Conservation (phyloP, 352 stramenopile genomes). For the Lagenidium giganteum region DNA sequence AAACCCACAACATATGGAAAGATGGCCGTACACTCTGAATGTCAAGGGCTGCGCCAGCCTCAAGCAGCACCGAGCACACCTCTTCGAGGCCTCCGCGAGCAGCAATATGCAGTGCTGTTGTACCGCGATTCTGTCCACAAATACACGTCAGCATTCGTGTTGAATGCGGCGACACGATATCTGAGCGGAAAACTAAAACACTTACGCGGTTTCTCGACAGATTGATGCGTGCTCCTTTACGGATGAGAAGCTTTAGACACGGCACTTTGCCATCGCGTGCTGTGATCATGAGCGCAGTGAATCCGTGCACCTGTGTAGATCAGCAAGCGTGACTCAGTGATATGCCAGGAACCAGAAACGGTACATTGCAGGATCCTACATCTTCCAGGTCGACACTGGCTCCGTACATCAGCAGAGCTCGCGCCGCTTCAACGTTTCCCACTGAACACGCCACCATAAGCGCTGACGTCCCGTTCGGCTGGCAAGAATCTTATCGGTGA, state of each 20-base stretch:
- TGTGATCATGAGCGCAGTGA: constrained; percentile 80
- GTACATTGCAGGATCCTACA: constrained; percentile 29
- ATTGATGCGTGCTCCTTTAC: constrained; percentile 79
- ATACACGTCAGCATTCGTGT: constrained; percentile 6
- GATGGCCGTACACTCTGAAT: constrained; percentile 61
- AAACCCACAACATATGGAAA: neutral
- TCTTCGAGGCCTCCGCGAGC: constrained; percentile 71
- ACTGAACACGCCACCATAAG: constrained; percentile 84
- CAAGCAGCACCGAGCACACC: constrained; percentile 62
- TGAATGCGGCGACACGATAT: too few species aligned
- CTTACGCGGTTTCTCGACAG: constrained; percentile 76
- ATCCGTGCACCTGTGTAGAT: constrained; percentile 56
- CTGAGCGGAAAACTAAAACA: neutral
- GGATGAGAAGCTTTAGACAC: constrained; percentile 69
- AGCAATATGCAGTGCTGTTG: constrained; percentile 77
- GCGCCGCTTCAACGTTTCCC: constrained; percentile 79
- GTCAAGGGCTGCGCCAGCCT: constrained; percentile 64
- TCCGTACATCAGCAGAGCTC: constrained; percentile 80
- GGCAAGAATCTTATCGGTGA: constrained; percentile 4
- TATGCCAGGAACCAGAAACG: neutral
- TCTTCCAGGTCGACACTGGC: constrained; percentile 81
- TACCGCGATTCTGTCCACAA: constrained; percentile 58
- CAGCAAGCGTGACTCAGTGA: neutral
- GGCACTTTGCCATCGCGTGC: constrained; percentile 55
- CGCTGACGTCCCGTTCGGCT: constrained; percentile 75